Evolutionary conservation across 495 filamentous ascomycete genomes (phyloP).

Genomic region (Delitschia confertaspora): DNA sequence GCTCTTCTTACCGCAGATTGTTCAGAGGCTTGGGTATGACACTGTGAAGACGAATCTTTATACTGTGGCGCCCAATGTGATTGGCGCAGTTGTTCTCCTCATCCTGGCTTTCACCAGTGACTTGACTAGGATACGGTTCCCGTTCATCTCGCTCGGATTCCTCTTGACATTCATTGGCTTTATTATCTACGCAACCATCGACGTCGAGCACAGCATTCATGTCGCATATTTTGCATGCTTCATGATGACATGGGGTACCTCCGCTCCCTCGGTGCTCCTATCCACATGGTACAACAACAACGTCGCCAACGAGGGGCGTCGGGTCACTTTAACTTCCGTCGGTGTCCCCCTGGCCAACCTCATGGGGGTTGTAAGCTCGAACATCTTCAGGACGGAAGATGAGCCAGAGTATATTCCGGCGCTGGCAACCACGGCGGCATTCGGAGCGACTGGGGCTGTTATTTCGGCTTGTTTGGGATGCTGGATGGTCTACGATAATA

Average conservation of each 20-base stretch:
- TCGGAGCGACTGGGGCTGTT: slow-evolving; percentile 55
- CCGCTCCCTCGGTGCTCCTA: slow-evolving; percentile 47
- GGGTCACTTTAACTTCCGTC: slow-evolving; percentile 61
- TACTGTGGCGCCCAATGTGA: slow-evolving; percentile 61
- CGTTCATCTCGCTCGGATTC: slow-evolving; percentile 66
- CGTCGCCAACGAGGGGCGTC: slow-evolving; percentile 62
- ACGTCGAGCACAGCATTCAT: slow-evolving; percentile 49
- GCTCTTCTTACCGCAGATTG: slow-evolving; percentile 68
- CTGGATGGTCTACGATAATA: slow-evolving; percentile 67
- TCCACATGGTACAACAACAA: slow-evolving; percentile 54
- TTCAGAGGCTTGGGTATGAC: slow-evolving; percentile 51
- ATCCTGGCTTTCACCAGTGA: slow-evolving; percentile 62
- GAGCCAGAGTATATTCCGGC: slow-evolving; percentile 68
- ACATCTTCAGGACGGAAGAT: slow-evolving; percentile 65
- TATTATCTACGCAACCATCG: slow-evolving; percentile 63
- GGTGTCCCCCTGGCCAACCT: slow-evolving; percentile 69
- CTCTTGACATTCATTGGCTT: slow-evolving; percentile 66
- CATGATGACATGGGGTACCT: slow-evolving; percentile 72
- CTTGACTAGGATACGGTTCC: slow-evolving; percentile 55
- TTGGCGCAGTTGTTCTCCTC: slow-evolving; percentile 59
- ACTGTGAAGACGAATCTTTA: slow-evolving; percentile 68
- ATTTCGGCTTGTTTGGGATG: slow-evolving; percentile 50
- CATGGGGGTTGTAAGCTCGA: slow-evolving; percentile 68
- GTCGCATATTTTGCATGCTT: slow-evolving; percentile 71
- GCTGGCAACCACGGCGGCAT: slow-evolving; percentile 61